phyloP scores from a whole-genome alignment of 192 early-diverging fungal genomes.

The Endogone sp. region DNA sequence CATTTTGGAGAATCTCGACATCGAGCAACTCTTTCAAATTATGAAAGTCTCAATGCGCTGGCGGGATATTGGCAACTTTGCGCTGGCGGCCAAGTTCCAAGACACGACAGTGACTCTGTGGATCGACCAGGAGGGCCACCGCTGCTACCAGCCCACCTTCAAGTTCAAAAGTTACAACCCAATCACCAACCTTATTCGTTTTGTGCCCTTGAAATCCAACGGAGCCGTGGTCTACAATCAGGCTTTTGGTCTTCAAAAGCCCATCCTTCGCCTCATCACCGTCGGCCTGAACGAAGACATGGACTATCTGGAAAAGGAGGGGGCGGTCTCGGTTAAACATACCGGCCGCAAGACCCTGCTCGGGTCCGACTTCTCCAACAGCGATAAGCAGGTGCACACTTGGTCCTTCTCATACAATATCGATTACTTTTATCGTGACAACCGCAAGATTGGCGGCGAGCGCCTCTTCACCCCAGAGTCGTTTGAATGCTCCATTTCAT shows the following conservation, averaged over 20 bases:
- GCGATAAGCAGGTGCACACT: constrained; percentile 7
- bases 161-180: constrained; percentile 37
- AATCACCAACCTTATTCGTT: constrained; percentile 33
- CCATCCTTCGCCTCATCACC: constrained; percentile 34
- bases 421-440: constrained; percentile 33
- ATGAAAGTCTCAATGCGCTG: constrained; percentile 28
- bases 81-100: constrained; percentile 28
- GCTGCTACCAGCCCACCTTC: constrained; percentile 32
- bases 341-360: constrained; percentile 30
- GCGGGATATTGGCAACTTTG: constrained; percentile 25
- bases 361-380: constrained; percentile 30
- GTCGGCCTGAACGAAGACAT: constrained; percentile 32
- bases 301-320: constrained; percentile 42
- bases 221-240: constrained; percentile 35
- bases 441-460: constrained; percentile 35
- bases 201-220: constrained; percentile 15
- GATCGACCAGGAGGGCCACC: constrained; percentile 40
- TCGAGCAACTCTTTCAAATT: constrained; percentile 28
- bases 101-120: constrained; percentile 28
- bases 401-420: constrained; percentile 39
- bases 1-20: constrained; percentile 29
- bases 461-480: constrained; percentile 31
- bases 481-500: constrained; percentile 36
- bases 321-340: constrained; percentile 31
- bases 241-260: constrained; percentile 36